These are phyloP conservation scores for Neurospora sp. DNA, from an alignment of 2,329 filamentous ascomycete genomes.

Conservation along the genomic window DNA sequence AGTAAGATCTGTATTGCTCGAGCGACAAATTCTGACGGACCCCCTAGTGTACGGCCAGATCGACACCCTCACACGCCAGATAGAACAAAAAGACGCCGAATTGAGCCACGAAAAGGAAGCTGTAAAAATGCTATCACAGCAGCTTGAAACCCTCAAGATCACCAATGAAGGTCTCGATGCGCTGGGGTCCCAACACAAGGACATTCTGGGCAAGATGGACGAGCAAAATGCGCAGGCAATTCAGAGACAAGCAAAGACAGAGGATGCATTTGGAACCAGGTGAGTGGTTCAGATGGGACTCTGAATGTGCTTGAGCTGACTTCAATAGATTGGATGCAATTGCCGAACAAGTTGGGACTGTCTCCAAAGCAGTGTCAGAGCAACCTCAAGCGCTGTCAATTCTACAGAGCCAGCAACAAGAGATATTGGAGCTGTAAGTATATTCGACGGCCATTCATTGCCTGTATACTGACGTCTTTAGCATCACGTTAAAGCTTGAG, in stretches of 20 bases:
- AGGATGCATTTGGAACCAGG: conserved; percentile 5
- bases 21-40: conserved; percentile 1
- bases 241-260: neutral
- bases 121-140: conserved; percentile 6
- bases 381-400: conserved; percentile 5
- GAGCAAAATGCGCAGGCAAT: conserved; percentile 3
- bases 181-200: conserved; percentile 8
- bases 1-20: conserved; percentile 1
- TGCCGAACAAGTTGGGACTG: conserved; percentile 4
- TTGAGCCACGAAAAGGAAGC: conserved; percentile 8
- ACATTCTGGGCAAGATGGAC: conserved; percentile 10
- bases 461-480: conserved; percentile 2
- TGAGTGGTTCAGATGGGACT: neutral
- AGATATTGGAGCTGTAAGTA: neutral
- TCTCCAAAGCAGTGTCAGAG: conserved; percentile 1
- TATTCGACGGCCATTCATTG: neutral
- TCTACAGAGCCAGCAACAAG: conserved; percentile 2
- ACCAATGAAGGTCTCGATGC: conserved; percentile 8
- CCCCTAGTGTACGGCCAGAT: conserved; percentile 12
- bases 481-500: conserved; percentile 12
- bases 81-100: conserved; percentile 10
- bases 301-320: neutral
- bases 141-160: conserved; percentile 7
- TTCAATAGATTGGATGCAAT: conserved; percentile 8
- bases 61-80: conserved; percentile 7